Conservation (phyloP, 1,284 basidiomycete species). For the Apiotrichum gamsii region DNA sequence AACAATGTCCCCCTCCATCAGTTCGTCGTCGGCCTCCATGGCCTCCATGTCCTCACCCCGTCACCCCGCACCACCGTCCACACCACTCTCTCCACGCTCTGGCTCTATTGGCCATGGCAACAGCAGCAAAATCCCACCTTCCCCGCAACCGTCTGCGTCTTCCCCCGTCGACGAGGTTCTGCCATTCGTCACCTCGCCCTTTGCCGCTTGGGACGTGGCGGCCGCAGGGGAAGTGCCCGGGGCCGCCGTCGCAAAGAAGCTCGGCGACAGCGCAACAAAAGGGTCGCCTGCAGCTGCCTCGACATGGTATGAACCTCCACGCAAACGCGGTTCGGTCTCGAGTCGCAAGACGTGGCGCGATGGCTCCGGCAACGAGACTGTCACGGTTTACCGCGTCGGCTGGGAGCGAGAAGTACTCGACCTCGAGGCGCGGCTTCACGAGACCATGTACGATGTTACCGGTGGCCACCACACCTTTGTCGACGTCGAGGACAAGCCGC, state of each 20-base stretch:
- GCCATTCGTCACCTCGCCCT: slow-evolving; percentile 18
- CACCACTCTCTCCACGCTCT: too few species aligned
- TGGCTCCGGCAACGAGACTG: slow-evolving; percentile 8
- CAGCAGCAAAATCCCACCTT: too few species aligned
- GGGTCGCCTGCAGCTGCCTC: slow-evolving; percentile 1
- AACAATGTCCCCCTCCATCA: too few species aligned
- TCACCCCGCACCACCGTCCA: too few species aligned
- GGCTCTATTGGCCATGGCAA: too few species aligned
- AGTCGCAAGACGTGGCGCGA: slow-evolving; percentile 9
- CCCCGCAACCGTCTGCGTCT: slow-evolving; percentile 1
- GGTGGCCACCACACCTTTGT: slow-evolving; percentile 36
- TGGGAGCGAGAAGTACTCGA: slow-evolving; percentile 43
- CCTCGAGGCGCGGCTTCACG: slow-evolving; percentile 41
- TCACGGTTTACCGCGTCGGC: slow-evolving; percentile 35
- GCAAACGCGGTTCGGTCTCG: slow-evolving; percentile 10
- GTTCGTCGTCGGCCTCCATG: too few species aligned
- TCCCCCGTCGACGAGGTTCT: slow-evolving; percentile 25
- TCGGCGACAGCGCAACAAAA: neutral
- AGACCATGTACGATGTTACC: slow-evolving; percentile 36
- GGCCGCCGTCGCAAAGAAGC: neutral
- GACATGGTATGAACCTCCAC: slow-evolving; percentile 18
- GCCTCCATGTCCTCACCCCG: too few species aligned
- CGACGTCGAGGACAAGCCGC: slow-evolving; percentile 16
- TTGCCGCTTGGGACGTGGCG: slow-evolving; percentile 24
- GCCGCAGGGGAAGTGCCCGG: neutral